These are phyloP conservation scores for Simmondsia chinensis DNA, from an alignment of 148 eudicot genomes.

Conservation along the genomic window DNA sequence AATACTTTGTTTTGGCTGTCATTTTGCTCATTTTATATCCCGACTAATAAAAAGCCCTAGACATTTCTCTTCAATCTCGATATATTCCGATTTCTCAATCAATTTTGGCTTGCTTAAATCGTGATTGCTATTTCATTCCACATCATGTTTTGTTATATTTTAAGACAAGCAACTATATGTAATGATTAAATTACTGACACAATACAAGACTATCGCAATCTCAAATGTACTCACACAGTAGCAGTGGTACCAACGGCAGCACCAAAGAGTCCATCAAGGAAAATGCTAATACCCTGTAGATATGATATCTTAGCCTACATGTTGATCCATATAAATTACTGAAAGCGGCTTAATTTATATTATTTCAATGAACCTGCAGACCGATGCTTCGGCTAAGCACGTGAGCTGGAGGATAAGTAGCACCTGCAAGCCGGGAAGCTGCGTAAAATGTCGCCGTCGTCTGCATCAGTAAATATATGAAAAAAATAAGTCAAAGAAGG, in stretches of 20 bases:
- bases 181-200: background rate
- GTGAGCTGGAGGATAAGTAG: slow-evolving; percentile 84
- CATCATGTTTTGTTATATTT: no score
- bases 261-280: slow-evolving; percentile 89
- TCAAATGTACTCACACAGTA: slow-evolving; percentile 64
- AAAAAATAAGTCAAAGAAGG: no score
- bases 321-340: background rate
- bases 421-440: slow-evolving; percentile 82
- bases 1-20: no score
- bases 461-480: slow-evolving; percentile 39
- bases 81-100: no score
- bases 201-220: no score
- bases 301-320: background rate
- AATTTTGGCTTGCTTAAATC: no score
- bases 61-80: no score
- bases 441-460: slow-evolving; percentile 89
- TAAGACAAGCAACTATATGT: no score
- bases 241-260: slow-evolving; percentile 74
- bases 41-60: no score
- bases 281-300: slow-evolving; percentile 76
- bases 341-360: no score
- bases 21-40: no score
- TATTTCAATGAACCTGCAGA: slow-evolving; percentile 49
- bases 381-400: slow-evolving; percentile 90
- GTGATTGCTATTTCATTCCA: no score